phyloP scores from a whole-genome alignment of 2,329 filamentous ascomycete genomes.

The Hypoxylon sp. region DNA sequence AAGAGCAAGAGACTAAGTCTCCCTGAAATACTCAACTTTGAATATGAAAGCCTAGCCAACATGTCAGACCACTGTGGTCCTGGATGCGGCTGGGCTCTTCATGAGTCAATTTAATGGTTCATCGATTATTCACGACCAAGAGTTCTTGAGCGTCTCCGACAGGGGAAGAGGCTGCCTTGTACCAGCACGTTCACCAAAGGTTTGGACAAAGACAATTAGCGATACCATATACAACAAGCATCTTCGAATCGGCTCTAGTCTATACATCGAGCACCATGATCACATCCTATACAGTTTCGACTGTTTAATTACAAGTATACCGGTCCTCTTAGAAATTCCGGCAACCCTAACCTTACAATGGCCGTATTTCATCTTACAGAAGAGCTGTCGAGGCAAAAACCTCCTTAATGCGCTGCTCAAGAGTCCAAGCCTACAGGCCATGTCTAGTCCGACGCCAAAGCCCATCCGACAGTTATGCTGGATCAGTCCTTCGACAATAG shows the following conservation, averaged over 20 bases:
- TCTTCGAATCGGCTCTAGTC: slow-evolving; percentile 36
- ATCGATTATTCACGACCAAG: slow-evolving; percentile 38
- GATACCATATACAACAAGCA: slow-evolving; percentile 37
- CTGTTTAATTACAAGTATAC: slow-evolving; percentile 32
- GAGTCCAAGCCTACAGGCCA: slow-evolving; percentile 24
- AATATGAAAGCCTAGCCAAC: slow-evolving; percentile 44
- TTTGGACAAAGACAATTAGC: slow-evolving; percentile 44
- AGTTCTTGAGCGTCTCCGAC: slow-evolving; percentile 33
- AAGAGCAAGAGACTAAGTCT: slow-evolving; percentile 42
- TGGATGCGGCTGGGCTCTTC: slow-evolving; percentile 40
- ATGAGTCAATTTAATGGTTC: slow-evolving; percentile 44
- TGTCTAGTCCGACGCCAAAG: slow-evolving; percentile 23
- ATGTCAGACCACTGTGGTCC: slow-evolving; percentile 26
- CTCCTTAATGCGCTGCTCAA: slow-evolving; percentile 26
- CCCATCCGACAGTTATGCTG: slow-evolving; percentile 9
- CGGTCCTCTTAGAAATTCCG: slow-evolving; percentile 25
- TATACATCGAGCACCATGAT: slow-evolving; percentile 42
- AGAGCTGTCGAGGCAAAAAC: slow-evolving; percentile 20
- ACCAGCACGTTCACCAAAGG: slow-evolving; percentile 32
- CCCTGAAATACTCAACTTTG: slow-evolving; percentile 39
- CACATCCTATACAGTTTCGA: slow-evolving; percentile 34
- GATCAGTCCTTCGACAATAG: slow-evolving; percentile 6
- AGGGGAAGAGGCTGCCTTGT: slow-evolving; percentile 27
- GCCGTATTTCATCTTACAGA: slow-evolving; percentile 35
- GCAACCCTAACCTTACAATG: slow-evolving; percentile 30